Evolutionary conservation across 345 rosid species (phyloP).

Genomic region (Boechera stricta): DNA sequence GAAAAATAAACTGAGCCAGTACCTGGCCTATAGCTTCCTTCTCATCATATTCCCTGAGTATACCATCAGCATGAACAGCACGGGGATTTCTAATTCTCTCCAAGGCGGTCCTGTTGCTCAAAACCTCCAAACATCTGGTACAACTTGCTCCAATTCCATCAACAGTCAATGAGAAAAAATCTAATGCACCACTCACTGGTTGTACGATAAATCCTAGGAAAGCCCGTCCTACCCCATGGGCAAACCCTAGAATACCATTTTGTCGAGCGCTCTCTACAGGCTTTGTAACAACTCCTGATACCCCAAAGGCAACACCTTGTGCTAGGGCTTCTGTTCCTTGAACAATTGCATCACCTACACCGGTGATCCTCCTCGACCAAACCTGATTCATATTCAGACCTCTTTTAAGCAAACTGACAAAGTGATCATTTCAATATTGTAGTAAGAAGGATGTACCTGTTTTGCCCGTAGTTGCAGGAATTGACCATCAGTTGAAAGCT

Average conservation of each 20-base stretch:
- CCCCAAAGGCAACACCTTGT: slow-evolving; percentile 98
- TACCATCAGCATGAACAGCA: slow-evolving; percentile 76
- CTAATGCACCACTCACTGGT: slow-evolving; percentile 96
- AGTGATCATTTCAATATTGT: slow-evolving; percentile 13
- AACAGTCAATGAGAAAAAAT: slow-evolving; percentile 92
- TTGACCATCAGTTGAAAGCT: slow-evolving; percentile 97
- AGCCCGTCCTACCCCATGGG: slow-evolving; percentile 93
- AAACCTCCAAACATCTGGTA: slow-evolving; percentile 82
- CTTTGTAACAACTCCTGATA: slow-evolving; percentile 94
- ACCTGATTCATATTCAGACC: slow-evolving; percentile 60
- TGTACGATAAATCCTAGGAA: slow-evolving; percentile 84
- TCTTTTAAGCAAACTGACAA: slow-evolving; percentile 27
- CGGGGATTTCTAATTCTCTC: slow-evolving; percentile 94
- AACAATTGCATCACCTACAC: slow-evolving; percentile 91
- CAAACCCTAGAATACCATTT: slow-evolving; percentile 89
- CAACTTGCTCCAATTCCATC: slow-evolving; percentile 97
- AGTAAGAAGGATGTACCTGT: slow-evolving; percentile 61
- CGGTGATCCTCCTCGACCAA: slow-evolving; percentile 91
- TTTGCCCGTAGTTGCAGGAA: slow-evolving; percentile 90
- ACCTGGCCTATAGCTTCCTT: slow-evolving; percentile 97
- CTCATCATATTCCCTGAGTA: slow-evolving; percentile 82
- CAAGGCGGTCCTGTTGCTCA: slow-evolving; percentile 62
- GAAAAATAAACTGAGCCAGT: slow-evolving; percentile 23
- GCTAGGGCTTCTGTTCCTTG: slow-evolving; percentile 99
- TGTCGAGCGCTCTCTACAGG: slow-evolving; percentile 95